phyloP scores from a whole-genome alignment of 1,284 basidiomycete species.

The Irpex sp. region DNA sequence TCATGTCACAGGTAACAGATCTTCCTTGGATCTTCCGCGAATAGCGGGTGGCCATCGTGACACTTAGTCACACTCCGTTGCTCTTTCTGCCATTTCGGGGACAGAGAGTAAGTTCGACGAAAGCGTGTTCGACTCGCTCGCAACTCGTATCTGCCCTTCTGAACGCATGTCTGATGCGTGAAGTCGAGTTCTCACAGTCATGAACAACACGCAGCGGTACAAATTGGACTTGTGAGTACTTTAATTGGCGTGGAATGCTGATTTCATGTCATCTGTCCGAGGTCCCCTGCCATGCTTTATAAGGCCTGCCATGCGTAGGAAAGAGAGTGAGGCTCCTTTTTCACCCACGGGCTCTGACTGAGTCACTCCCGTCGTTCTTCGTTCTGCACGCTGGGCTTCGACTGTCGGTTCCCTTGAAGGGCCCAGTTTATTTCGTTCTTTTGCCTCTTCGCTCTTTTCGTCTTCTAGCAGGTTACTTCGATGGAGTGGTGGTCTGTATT shows the following conservation, averaged over 20 bases:
- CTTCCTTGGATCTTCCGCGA: not conserved
- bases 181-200: not conserved
- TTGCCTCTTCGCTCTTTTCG: slow-evolving; percentile 13
- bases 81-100: slow-evolving; percentile 1
- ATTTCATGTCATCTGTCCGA: slow-evolving; percentile 3
- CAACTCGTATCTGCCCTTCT: not conserved
- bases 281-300: slow-evolving; percentile 1
- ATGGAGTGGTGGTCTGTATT: slow-evolving; percentile 34
- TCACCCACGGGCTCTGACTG: slow-evolving; percentile 26
- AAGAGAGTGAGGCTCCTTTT: slow-evolving; percentile 14
- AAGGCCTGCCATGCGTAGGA: slow-evolving; percentile 13
- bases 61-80: slow-evolving; percentile 1
- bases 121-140: not conserved
- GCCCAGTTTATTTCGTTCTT: slow-evolving; percentile 15
- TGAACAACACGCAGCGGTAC: not conserved
- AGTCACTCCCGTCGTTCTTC: slow-evolving; percentile 25
- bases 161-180: not conserved
- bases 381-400: slow-evolving; percentile 18
- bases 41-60: not conserved
- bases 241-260: not conserved
- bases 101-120: not conserved
- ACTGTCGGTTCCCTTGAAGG: slow-evolving; percentile 15
- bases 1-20: slow-evolving; percentile 1
- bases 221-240: not conserved
- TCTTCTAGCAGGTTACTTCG: not conserved